Evolutionary conservation across 331 rosid species (phyloP), one percentile per base, ranked within the genome.

Genomic region (Erythrophleum ivorense): DNA sequence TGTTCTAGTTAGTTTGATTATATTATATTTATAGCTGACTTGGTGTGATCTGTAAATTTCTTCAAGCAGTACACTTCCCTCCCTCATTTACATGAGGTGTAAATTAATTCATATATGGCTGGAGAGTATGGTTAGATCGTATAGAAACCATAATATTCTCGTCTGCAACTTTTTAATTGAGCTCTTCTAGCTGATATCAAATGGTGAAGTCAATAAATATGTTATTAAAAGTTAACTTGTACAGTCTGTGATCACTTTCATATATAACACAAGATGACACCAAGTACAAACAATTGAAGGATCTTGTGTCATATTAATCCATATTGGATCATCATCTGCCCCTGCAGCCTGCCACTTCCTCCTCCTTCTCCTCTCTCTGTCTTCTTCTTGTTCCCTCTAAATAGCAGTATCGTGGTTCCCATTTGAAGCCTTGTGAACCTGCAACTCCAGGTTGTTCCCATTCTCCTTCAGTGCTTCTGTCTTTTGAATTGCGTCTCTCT

Each of bases 371-470:
- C 9, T 43, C 52, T 48, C 62, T n/a, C 11, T 3, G 0, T 19
- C 67, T 2, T 57, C 59, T 53, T 3, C 7, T 18, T 14, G 8
- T 13, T 63, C 19, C 10, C 12, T 58, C 73, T 21, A 36, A 24
- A 62, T 21, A 45, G 46, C 33, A 12, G 63, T 36, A 18, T 46
- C 7, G 15, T 31, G 66, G 8, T 29, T 73, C 14, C 52, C 78
- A 65, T 80, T 63, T 54, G 80, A 63, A 58, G 81, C 48, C 16
- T 15, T 2, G 7, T 79, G 57, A 1, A 50, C 34, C 54, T 64
- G 83, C 70, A 89, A 9, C 53, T 87, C 89, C 76, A 78, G 9
- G 16, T 81, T 87, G 18, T 29, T 45, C 14, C 60, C 77, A 2
- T 57, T 76, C 16, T 69, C 70, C 68, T 60, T 81, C 21, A 19